Conservation (phyloP, 1,284 basidiomycete genomes). For the Cutaneotrichosporon arboriforme region DNA sequence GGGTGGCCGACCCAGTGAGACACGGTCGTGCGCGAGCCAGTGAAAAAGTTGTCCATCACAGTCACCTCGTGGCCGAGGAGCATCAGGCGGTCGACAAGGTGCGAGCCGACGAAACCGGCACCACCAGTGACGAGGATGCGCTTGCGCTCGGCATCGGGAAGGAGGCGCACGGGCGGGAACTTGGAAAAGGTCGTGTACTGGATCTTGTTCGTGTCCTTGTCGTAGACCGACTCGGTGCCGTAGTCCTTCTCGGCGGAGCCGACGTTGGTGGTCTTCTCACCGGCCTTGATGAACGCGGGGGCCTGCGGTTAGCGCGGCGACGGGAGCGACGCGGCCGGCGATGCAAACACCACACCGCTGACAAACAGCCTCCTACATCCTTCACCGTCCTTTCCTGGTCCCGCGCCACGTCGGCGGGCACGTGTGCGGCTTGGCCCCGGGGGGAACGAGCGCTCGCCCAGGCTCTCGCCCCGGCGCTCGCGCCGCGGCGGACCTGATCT, state of each 20-base stretch:
- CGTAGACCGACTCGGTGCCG: slow-evolving; percentile 76
- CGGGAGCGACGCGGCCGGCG: neutral
- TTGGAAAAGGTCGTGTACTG: slow-evolving; percentile 84
- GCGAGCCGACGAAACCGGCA: slow-evolving; percentile 95
- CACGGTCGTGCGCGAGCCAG: slow-evolving; percentile 82
- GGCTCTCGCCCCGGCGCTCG: neutral
- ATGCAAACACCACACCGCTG: neutral
- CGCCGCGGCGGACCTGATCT: neutral
- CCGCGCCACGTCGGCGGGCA: no score
- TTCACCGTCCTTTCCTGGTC: no score
- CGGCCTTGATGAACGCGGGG: slow-evolving; percentile 48
- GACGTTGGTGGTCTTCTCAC: slow-evolving; percentile 57
- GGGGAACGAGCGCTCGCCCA: no score
- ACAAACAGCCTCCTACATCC: no score
- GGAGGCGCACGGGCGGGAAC: slow-evolving; percentile 84
- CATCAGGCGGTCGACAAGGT: slow-evolving; percentile 95
- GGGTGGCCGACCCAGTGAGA: slow-evolving; percentile 95
- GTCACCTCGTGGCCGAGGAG: slow-evolving; percentile 95
- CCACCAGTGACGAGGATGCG: slow-evolving; percentile 85
- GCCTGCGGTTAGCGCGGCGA: slow-evolving; percentile 22
- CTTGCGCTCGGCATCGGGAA: slow-evolving; percentile 71
- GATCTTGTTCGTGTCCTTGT: slow-evolving; percentile 69
- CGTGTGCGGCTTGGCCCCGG: no score
- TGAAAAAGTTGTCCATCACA: slow-evolving; percentile 97
- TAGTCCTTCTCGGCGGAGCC: slow-evolving; percentile 50